phyloP scores from a whole-genome alignment of 352 stramenopile genomes.

The Globisporangium cylindrosporum region DNA sequence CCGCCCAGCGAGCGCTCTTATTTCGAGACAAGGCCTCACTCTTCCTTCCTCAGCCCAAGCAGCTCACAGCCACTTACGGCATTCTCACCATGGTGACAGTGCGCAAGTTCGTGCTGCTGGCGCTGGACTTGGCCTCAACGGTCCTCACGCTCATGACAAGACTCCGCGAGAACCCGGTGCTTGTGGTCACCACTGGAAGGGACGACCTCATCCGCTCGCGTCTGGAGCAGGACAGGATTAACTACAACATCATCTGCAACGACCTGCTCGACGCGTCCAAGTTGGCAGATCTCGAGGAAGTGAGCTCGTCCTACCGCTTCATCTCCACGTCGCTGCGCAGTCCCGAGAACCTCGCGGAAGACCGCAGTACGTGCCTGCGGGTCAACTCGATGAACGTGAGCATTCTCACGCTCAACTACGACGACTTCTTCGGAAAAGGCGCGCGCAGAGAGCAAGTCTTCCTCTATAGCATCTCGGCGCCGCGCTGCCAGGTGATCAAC shows the following conservation, averaged over 20 bases:
- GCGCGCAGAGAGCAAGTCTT: slow-evolving; percentile 30
- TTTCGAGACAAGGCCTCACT: background rate
- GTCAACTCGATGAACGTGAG: slow-evolving; percentile 44
- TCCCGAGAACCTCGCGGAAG: slow-evolving; percentile 30
- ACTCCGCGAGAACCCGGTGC: slow-evolving; percentile 27
- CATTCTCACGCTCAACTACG: slow-evolving; percentile 28
- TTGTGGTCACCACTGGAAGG: slow-evolving; percentile 17
- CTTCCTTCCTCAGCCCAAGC: background rate
- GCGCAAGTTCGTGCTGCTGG: slow-evolving; percentile 20
- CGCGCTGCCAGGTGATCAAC: slow-evolving; percentile 39
- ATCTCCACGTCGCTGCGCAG: slow-evolving; percentile 29
- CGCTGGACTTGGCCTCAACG: slow-evolving; percentile 22
- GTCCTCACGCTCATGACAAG: slow-evolving; percentile 30
- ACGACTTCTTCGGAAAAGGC: slow-evolving; percentile 38
- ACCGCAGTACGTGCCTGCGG: slow-evolving; percentile 39
- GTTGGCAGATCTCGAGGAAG: slow-evolving; percentile 13
- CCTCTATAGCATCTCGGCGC: slow-evolving; percentile 43
- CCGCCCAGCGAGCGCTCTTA: background rate
- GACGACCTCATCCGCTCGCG: slow-evolving; percentile 22
- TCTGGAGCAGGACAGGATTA: slow-evolving; percentile 22
- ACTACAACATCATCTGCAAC: slow-evolving; percentile 26
- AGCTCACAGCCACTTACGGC: background rate
- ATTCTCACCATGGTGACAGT: slow-evolving; percentile 5
- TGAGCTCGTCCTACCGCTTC: slow-evolving; percentile 7
- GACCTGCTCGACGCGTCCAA: slow-evolving; percentile 17